Base-by-base conservation (phyloP, 1,284 basidiomycete genomes). In the Sanguinoderma infundibulare region DNA sequence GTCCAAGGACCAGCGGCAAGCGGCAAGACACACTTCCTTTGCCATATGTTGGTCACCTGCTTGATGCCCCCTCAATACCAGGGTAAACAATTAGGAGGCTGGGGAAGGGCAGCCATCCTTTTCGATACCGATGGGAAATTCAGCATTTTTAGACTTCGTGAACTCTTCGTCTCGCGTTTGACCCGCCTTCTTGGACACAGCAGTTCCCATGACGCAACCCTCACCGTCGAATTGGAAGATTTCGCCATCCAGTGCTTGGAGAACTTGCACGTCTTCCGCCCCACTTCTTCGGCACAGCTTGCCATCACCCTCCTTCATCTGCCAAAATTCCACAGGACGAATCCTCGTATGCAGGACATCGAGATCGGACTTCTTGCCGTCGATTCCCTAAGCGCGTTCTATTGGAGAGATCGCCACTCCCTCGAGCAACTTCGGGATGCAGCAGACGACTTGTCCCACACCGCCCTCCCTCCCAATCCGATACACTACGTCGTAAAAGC, bases 11-110 rank as follows among this genome's bases (percentile, higher is more conserved):
- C 87, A 5, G 78, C 91, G 2, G 81, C 81, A 22, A 86, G 87
- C 17, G 92, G 91, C 38, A 95, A 94, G 74, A 88, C 89, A 1
- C 87, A 90, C 62, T 74, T 94, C 10, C 74, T 92, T 26, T 89
- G 90, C 71, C 82, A 85, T 69, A 73, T 91, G 57, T 71, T 91
- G 35, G 76, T 84, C n/a, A 81, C 78, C 28, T 87, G 88, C 65
- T 77, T 92, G 56, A 73, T 87, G 12, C 89, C 90, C 9, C 53
- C 66, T 22, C 36, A 56, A 17, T 65, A 73, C 64, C 52, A 64
- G 38, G 73, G 71, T 24, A 62, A 75, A 46, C 47, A 63, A 4
- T 61, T 86, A 10, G 81, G 79, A 38, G 89, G 89, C 26, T 87
- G 87, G 81, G 80, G 78, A 44, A 87, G 86, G 70, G 80, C 81